Percentiles rank a stretch among this genome's conserved stretches.
Conservation (phyloP, 192 early-diverging fungal species). For the Obelidium mucronatum region DNA sequence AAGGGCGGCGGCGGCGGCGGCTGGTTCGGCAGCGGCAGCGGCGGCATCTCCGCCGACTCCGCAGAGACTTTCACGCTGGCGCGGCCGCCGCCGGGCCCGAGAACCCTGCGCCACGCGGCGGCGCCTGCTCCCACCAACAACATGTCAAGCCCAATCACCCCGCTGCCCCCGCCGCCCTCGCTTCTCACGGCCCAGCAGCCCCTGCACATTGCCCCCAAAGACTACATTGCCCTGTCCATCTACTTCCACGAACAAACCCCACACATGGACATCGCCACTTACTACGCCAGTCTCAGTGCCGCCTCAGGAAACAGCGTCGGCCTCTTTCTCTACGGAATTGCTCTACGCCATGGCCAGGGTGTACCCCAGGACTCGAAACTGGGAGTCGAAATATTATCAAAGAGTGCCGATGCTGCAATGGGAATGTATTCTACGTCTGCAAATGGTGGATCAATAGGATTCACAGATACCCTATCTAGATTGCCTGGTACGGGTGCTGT, state of each 20-base stretch:
- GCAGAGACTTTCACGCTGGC: not conserved
- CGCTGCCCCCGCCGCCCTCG: slow-evolving; percentile 3
- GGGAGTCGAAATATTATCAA: slow-evolving; percentile 43
- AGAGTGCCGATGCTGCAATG: slow-evolving; percentile 46
- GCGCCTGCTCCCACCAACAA: too few species aligned
- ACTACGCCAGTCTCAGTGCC: slow-evolving; percentile 58
- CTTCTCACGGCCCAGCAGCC: not conserved
- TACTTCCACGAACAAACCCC: slow-evolving; percentile 55
- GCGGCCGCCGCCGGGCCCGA: not conserved
- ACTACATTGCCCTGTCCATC: slow-evolving; percentile 53
- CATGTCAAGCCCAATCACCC: too few species aligned
- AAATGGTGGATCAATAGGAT: not conserved
- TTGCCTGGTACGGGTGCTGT: slow-evolving; percentile 11
- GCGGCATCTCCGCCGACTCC: not conserved
- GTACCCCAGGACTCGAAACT: slow-evolving; percentile 44
- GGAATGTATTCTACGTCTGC: not conserved
- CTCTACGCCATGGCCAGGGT: slow-evolving; percentile 62
- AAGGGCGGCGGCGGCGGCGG: too few species aligned
- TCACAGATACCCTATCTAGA: slow-evolving; percentile 19
- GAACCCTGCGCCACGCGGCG: not conserved
- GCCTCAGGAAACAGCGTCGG: slow-evolving; percentile 48
- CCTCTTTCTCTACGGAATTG: slow-evolving; percentile 60
- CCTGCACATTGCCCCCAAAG: slow-evolving; percentile 40
- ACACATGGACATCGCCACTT: slow-evolving; percentile 52
- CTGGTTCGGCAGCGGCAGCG: too few species aligned